A percentile compares a stretch with the other conserved stretches of the same genome.
phyloP scores from a whole-genome alignment of 768 basidiomycete species.

The Lactarius pseudohatsudake region DNA sequence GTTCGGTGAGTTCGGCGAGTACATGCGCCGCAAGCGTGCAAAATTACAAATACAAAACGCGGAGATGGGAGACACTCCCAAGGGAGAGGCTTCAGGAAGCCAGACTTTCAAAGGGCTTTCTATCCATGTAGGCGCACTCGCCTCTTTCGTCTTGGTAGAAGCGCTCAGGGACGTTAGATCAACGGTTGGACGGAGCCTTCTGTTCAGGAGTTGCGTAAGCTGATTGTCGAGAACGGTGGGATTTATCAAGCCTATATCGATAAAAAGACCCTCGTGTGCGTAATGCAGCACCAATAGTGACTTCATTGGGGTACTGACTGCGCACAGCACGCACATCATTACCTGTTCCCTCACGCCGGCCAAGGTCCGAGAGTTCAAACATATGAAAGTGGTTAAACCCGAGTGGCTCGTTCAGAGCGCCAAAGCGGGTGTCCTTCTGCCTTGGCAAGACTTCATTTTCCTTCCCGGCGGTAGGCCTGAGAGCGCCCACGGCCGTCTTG shows the following conservation, averaged over 20 bases:
- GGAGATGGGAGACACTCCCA: slow-evolving; percentile 35
- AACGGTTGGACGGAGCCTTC: slow-evolving; percentile 91
- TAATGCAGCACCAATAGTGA: slow-evolving; percentile 26
- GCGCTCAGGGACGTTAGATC: slow-evolving; percentile 49
- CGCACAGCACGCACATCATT: slow-evolving; percentile 79
- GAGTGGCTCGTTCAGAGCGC: slow-evolving; percentile 87
- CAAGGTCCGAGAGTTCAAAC: slow-evolving; percentile 84
- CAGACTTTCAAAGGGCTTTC: slow-evolving; percentile 71
- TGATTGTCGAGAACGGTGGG: slow-evolving; percentile 84
- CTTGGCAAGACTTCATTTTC: slow-evolving; percentile 78
- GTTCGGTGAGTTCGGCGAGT: slow-evolving; percentile 85
- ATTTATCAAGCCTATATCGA: slow-evolving; percentile 81
- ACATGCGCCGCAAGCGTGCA: slow-evolving; percentile 87
- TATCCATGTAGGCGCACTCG: slow-evolving; percentile 66
- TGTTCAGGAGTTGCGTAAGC: slow-evolving; percentile 74
- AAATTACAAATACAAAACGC: slow-evolving; percentile 85
- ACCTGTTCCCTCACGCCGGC: slow-evolving; percentile 88
- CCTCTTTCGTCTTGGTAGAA: slow-evolving; percentile 7
- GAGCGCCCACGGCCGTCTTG: slow-evolving; percentile 47
- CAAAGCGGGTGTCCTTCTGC: slow-evolving; percentile 61
- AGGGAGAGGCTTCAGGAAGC: slow-evolving; percentile 35
- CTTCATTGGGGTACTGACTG: neutral
- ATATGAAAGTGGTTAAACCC: slow-evolving; percentile 87
- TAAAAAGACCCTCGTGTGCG: slow-evolving; percentile 71
- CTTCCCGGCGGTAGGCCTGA: slow-evolving; percentile 49